Base-by-base conservation (phyloP, 2,329 filamentous ascomycete species). In the Alternaria panax region DNA sequence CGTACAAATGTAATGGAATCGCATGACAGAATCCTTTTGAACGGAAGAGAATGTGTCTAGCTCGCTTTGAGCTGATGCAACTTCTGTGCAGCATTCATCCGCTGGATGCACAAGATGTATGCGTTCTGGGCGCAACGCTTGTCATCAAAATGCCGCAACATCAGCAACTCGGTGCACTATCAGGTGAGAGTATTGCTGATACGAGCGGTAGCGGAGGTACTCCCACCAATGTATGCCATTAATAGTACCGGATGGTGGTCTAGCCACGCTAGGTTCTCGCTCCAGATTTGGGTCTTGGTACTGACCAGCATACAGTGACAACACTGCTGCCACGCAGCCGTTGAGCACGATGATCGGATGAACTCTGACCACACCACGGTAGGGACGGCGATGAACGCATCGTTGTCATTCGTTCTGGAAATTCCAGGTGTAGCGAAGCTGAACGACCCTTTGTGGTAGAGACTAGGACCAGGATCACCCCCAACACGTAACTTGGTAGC, bases 221-320 rank as follows among this genome's bases (percentile, higher is more conserved):
- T 51, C 5, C 34, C 24, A 30, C 34, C 34, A 27, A 51, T 25
- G 4, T 14, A 30, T 47, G 24, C 48, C 48, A 51, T 51, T 41
- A 27, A 41, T 51, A 51, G 48, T 24, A 51, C 25, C 24, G 36
- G 32, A 27, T 41, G 48, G 36, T 9, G 48, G 34, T 40, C 48
- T 18, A 51, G 48, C 45, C 45, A 22, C 45, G 20, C 45, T 47
- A 34, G 45, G 28, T 18, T 47, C 20, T 47, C 4, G 28, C 45
- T 47, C 45, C 28, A 47, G 28, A 47, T 47, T 16, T 22, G 22
- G 28, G 28, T 34, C 28, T 34, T 12, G 45, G 20, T 47, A 47
- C 28, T 34, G 28, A 24, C 18, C 18, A 47, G 45, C 18, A 27
- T 32, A 34, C 28, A 24, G 28, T 20, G 22, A 34, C 45, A 47